Percentiles rank a stretch among this genome's conserved stretches.
Evolutionary conservation across 1,284 basidiomycete species (phyloP).

Genomic region (Cutaneotrichosporon arboriforme): DNA sequence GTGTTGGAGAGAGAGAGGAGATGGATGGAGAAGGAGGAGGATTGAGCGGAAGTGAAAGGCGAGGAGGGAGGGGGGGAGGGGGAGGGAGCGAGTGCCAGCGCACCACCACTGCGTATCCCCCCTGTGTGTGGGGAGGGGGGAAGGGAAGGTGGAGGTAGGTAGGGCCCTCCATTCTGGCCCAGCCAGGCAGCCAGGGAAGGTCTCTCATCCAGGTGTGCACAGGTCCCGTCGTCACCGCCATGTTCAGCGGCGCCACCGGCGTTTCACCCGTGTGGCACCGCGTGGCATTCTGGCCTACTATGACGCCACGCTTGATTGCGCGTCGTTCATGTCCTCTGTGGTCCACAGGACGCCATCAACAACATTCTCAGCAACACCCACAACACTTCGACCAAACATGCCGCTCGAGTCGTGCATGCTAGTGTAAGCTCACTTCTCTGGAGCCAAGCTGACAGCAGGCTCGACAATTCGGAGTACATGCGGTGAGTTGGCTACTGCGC

Average conservation of each 20-base stretch:
- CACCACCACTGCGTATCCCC: not conserved
- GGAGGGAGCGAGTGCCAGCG: constrained; percentile 2
- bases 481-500: constrained; percentile 44
- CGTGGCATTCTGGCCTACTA: not conserved
- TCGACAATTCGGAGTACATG: constrained; percentile 94
- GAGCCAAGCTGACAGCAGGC: constrained; percentile 49
- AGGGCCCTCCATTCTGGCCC: no score
- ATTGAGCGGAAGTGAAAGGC: constrained; percentile 7
- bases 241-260: not conserved
- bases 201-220: no score
- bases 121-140: constrained; percentile 7
- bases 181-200: no score
- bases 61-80: constrained; percentile 11
- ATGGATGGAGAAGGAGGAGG: constrained; percentile 9
- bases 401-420: constrained; percentile 91
- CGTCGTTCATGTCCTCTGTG: constrained; percentile 1
- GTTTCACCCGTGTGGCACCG: constrained; percentile 7
- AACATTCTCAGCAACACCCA: constrained; percentile 3
- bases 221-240: no score
- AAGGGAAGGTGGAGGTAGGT: not conserved
- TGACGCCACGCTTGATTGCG: constrained; percentile 4
- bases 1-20: not conserved
- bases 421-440: constrained; percentile 39
- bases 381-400: constrained; percentile 55
- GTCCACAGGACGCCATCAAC: not conserved